Base-by-base conservation (phyloP, 257 asterid species). In the Solanum okadae region DNA sequence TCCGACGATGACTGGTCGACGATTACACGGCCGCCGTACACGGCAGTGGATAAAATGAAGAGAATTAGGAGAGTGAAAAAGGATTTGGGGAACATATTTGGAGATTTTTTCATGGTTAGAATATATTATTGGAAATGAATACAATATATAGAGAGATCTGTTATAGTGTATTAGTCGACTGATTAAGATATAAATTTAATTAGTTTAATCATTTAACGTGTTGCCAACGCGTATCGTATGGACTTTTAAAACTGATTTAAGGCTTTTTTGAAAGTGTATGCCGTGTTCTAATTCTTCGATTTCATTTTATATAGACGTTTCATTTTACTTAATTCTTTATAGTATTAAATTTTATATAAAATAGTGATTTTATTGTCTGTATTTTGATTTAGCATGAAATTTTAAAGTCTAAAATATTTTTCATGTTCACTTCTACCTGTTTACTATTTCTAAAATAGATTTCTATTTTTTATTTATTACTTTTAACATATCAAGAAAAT, bases 11-110 rank as follows among this genome's bases (percentile, higher is more conserved):
- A 31, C 20, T 90, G 88, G 90, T 93, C 94, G 63, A 91, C 33
- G 6, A 94, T 90, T 70, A 93, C 78, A 6, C 97, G 94, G 1
- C 91, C 94, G 61, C 90, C 95, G 67, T 87, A 90, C 18, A 93
- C 70, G 20, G 88, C 42, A 67, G 94, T 93, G 87, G 93, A 92
- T 56, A 94, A 89, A 52, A 94, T 87, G 9, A 92, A 89, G 87
- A 94, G 63, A 40, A 92, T 33, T 52, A 89, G 63, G 27, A 87
- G 15, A 4, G 91, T 85, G 40, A 93, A 83, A 18, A 25, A 20
- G 18, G 44, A 52, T 49, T 82, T 82, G 40, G 29, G 20, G 10
- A 29, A 29, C 86, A 82, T 82, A 5, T 5, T 82, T 82, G 65
- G 8, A 25, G 16, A 79, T 22, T 1, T 73, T 73, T 20, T 72